phyloP scores from a whole-genome alignment of 129 eudicot species.

The Deinandra increscens region DNA sequence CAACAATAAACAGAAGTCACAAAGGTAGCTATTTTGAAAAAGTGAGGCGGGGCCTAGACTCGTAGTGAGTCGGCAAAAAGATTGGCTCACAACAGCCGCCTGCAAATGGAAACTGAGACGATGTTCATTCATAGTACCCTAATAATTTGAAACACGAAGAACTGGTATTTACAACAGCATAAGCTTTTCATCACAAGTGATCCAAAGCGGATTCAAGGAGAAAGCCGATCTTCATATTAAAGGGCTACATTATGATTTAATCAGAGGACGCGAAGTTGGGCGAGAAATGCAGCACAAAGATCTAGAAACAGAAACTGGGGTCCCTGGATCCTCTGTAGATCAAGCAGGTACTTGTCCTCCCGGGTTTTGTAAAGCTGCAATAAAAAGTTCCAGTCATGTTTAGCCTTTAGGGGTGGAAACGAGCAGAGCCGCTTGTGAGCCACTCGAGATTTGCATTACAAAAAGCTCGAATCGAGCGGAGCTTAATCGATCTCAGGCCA shows the following conservation, averaged over 20 bases:
- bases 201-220: constrained; percentile 34
- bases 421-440: too few species aligned
- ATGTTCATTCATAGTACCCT: neutral
- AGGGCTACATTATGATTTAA: neutral
- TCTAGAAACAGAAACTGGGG: constrained; percentile 89
- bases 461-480: too few species aligned
- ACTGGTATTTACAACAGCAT: constrained; percentile 39
- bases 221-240: constrained; percentile 40
- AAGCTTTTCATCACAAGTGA: constrained; percentile 35
- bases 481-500: too few species aligned
- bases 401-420: too few species aligned
- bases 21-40: constrained; percentile 16
- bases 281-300: constrained; percentile 94
- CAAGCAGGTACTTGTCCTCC: constrained; percentile 90
- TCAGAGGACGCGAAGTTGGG: constrained; percentile 91
- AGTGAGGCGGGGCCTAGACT: constrained; percentile 35
- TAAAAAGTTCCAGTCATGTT: neutral
- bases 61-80: constrained; percentile 45
- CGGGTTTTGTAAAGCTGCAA: constrained; percentile 91
- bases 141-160: constrained; percentile 25
- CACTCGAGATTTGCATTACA: too few species aligned
- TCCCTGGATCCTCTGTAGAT: constrained; percentile 89
- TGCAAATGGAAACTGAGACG: constrained; percentile 13
- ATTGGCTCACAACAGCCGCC: constrained; percentile 45
- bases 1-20: neutral